Base-by-base conservation (phyloP, 23 red algal genomes). In the Gracilaria caudata region DNA sequence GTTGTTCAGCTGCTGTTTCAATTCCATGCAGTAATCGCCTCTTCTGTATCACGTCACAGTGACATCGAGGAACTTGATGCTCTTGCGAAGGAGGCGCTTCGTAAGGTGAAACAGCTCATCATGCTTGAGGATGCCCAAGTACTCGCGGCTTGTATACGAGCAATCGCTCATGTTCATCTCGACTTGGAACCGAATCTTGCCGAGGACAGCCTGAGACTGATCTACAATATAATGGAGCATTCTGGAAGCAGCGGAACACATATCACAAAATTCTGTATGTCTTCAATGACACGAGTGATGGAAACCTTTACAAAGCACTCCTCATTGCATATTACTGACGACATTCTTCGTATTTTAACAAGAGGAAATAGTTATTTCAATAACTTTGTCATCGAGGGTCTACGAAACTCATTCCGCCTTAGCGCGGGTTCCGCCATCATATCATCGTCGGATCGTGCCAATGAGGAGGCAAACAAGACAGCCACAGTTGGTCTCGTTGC, bases 401-500 rank as follows among this genome's bases (percentile, higher is more conserved):
- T 75, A 16, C 39, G n/a, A 24, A 29, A 29, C 40, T 29, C 13
- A 46, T 2, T 1, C 40, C 7, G 21, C 40, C 2, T 29, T 24
- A 26, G 25, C 4, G 43, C 70, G 19, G 37, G 5, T 8, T 46
- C 39, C 28, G 19, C 1, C 21, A 29, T 16, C 0, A 75, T 49
- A n/a, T 80, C 77, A 40, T 43, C 77, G 12, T 57, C 77, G 12
- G 56, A 60, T 25, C 77, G 77, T 14, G 77, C 77, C 6, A 80
- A 28, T 63, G 51, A 38, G 23, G 77, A 80, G 36, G n/a, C 77
- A 13, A 60, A 40, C 46, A 57, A 63, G 51, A 57, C 56, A 4
- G 77, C 77, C 0, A 51, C 77, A 60, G 51, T 80, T 36, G 25
- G 51, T 57, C 35, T 80, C 21, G 44, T 80, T 57, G 35, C 28